Conservation (phyloP, 1,284 basidiomycete genomes). For the Tilletia horrida region DNA sequence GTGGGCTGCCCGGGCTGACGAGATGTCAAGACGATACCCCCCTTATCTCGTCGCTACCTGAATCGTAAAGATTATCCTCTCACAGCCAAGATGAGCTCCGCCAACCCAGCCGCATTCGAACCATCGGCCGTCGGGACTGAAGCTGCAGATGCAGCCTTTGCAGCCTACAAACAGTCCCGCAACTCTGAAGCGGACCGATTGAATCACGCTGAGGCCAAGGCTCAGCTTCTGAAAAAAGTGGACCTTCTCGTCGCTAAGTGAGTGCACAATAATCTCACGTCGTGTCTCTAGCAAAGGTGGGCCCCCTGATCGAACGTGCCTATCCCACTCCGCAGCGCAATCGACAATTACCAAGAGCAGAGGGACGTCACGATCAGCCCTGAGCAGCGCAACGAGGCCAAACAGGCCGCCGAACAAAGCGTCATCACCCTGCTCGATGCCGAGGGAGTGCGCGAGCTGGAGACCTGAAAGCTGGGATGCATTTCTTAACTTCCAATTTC, state of each 20-base stretch:
- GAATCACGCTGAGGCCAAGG: slow-evolving; percentile 4
- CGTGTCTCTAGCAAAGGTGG: too few species aligned
- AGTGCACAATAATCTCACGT: neutral
- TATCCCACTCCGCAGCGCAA: neutral
- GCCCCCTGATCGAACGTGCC: neutral
- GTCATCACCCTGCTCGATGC: slow-evolving; percentile 4
- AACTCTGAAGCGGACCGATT: slow-evolving; percentile 3
- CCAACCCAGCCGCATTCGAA: slow-evolving; percentile 4
- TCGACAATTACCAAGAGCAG: slow-evolving; percentile 7
- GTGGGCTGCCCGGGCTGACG: neutral
- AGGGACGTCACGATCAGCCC: neutral
- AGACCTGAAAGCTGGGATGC: neutral
- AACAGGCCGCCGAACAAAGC: neutral
- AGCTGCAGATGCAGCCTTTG: neutral
- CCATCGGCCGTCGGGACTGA: neutral
- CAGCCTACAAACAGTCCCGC: neutral
- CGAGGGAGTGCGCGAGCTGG: slow-evolving; percentile 9
- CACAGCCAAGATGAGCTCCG: neutral
- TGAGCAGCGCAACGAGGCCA: slow-evolving; percentile 1
- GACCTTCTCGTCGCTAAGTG: neutral
- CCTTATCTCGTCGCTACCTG: neutral
- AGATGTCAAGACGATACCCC: neutral
- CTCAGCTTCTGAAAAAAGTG: neutral
- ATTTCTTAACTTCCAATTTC: too few species aligned
- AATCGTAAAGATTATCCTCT: neutral